phyloP scores from a whole-genome alignment of 805 yeast genomes.

The Teunomyces kruisii region DNA sequence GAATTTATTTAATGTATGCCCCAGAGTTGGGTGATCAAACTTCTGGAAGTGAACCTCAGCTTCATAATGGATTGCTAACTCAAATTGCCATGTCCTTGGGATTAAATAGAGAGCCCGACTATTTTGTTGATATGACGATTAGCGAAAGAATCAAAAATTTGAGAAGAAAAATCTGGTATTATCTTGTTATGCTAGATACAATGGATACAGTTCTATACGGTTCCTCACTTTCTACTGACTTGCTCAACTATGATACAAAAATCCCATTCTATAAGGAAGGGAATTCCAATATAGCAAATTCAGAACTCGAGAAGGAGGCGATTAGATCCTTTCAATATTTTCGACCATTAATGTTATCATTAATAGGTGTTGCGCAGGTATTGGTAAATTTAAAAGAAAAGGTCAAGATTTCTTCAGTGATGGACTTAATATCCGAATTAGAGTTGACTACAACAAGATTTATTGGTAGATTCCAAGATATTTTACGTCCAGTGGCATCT shows the following conservation, averaged over 20 bases:
- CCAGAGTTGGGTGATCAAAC: constrained; percentile 13
- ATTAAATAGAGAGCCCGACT: constrained; percentile 39
- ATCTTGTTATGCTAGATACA: constrained; percentile 45
- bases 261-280: constrained; percentile 43
- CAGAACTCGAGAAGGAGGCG: constrained; percentile 41
- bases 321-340: constrained; percentile 36
- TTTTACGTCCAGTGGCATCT: constrained; percentile 2
- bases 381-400: constrained; percentile 40
- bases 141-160: constrained; percentile 23
- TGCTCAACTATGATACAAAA: constrained; percentile 45
- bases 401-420: constrained; percentile 36
- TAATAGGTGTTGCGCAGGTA: constrained; percentile 16
- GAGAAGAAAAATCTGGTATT: constrained; percentile 61
- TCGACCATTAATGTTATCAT: constrained; percentile 27
- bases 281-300: constrained; percentile 35
- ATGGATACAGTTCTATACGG: constrained; percentile 31
- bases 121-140: constrained; percentile 17
- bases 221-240: constrained; percentile 9
- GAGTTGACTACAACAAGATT: constrained; percentile 30
- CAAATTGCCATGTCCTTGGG: constrained; percentile 40
- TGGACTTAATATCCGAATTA: constrained; percentile 29
- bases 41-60: constrained; percentile 14
- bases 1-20: constrained; percentile 11
- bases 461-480: constrained; percentile 19
- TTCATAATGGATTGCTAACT: constrained; percentile 21